Base-by-base conservation (phyloP, 306 rosid genomes). In the Astragalus glycyphyllos region DNA sequence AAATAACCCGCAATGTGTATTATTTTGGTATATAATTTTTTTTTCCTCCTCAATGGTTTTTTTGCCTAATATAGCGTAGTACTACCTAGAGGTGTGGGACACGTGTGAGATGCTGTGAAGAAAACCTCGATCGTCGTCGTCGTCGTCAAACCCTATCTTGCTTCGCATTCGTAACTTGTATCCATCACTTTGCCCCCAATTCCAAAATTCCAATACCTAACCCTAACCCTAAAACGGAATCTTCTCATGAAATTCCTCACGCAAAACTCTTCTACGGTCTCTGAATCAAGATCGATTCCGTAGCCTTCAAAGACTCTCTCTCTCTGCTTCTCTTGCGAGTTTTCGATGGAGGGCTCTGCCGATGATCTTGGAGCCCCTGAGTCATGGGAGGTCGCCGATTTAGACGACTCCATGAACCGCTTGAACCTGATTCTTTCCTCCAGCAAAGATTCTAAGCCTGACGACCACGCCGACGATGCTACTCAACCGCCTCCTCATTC, bases 351-450 rank as follows among this genome's bases (percentile, higher is more conserved):
- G 88, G 94, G 92, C 92, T 88, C 96, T 86, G 86, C 78, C 56
- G 94, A 88, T 63, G 98, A 93, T 83, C 83, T 81, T 76, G 90
- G 92, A 86, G 97, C 99, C 78, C 99, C 97, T 16, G 96, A 91
- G 70, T 86, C 97, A 69, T 91, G 97, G 99, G 99, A 94, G 89
- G 88, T 83, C 59, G 86, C 97, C 37, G 92, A 88, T 80, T 83
- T 94, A 83, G 97, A 87, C 73, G 91, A 85, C 69, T 87, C 95
- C 68, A 79, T 91, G 95, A 79, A 55, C 77, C 95, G 95, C 63
- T 83, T 94, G 78, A 87, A 89, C 76, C 80, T 94, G 66, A 78
- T 86, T 76, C 89, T 89, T 50, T 82, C 90, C 1, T 88, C 89
- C 72, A 79, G 17, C 60, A 83, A 83, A 55, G 90, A 81, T 42